Base-by-base conservation (phyloP, 129 eudicot species). In the Glebionis coronaria region DNA sequence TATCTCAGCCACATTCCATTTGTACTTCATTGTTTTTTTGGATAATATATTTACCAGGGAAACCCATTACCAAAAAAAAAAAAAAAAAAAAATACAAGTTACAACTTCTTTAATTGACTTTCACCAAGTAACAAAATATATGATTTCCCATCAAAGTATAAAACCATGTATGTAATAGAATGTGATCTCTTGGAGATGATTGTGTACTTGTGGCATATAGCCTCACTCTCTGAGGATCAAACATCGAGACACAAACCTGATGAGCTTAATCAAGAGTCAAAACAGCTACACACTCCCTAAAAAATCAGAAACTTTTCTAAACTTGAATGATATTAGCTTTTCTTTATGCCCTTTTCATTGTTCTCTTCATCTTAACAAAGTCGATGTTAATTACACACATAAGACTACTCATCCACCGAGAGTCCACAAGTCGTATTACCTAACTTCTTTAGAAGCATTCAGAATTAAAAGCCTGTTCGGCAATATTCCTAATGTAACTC, bases 151-250 rank as follows among this genome's bases (percentile, higher is more conserved):
- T 31, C 1, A 1, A 31, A n/a, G n/a, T n/a, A n/a, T n/a, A n/a
- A n/a, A n/a, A 67, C 29, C 15, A 16, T 51, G 16, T 19, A 67
- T 52, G 42, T 31, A 28, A 21, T 9, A 27, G 58, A 65, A 65
- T 1, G 57, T 9, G 15, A 51, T 51, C 29, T 62, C 31, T 20
- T 20, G 2, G 4, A 55, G 60, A 55, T 16, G 60, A 5, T 55
- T 47, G 18, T 18, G 1, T 18, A 62, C 4, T 19, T 42, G 51
- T 18, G 42, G 21, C 5, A 29, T 31, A 31, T 5, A 52, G 62
- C 38, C 61, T 67, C 62, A 67, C 49, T 35, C 20, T 67, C 72
- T 51, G 16, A 67, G 20, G 38, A 29, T 53, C 31, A 29, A 10
- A 52, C 38, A 29, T 20, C 25, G 20, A 52, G 50, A 29, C 9